Conservation (phyloP, 202 grass and related monocot genomes). For the Bolboschoenoplectus hybrid region DNA sequence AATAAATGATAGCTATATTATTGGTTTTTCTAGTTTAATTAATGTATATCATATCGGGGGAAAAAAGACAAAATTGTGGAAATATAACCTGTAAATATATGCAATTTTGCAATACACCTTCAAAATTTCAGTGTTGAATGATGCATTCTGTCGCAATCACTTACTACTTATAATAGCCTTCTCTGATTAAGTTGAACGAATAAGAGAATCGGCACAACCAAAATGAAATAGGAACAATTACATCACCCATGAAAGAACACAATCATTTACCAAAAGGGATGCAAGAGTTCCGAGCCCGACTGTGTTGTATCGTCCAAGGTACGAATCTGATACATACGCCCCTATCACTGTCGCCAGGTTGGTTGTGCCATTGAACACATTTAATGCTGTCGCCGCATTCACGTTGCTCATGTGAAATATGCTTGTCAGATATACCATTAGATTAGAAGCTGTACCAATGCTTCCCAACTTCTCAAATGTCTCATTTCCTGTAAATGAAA, state of each 20-base stretch:
- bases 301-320: slow-evolving; percentile 63
- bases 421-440: slow-evolving; percentile 73
- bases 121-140: neutral
- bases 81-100: neutral
- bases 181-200: neutral
- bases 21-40: neutral
- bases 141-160: neutral
- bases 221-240: neutral
- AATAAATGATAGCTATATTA: neutral
- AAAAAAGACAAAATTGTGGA: neutral
- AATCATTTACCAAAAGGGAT: slow-evolving; percentile 46
- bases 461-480: slow-evolving; percentile 79
- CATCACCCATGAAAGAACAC: neutral
- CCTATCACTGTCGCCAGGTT: slow-evolving; percentile 73
- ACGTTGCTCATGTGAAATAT: slow-evolving; percentile 66
- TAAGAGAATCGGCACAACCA: neutral
- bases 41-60: neutral
- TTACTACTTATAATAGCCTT: neutral
- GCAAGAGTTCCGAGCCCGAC: slow-evolving; percentile 48
- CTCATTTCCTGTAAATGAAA: slow-evolving; percentile 52
- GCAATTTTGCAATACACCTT: neutral
- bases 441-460: slow-evolving; percentile 61
- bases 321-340: slow-evolving; percentile 66
- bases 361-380: slow-evolving; percentile 62
- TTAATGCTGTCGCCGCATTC: slow-evolving; percentile 56